These are phyloP conservation scores for Saccharomyces hybrid DNA, from an alignment of 1,139 yeast genomes.

Conservation along the genomic window DNA sequence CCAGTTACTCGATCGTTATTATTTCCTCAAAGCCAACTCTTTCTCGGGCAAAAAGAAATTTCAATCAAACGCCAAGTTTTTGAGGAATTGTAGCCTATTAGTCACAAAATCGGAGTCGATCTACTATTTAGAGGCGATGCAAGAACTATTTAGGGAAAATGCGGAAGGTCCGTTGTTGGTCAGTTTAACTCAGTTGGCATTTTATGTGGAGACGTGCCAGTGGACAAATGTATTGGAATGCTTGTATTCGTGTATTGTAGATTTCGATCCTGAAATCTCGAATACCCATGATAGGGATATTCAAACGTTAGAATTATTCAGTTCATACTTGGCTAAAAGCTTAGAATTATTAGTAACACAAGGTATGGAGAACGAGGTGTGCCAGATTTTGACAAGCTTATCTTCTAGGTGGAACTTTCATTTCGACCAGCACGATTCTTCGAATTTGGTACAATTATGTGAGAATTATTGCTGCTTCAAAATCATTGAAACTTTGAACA, in stretches of 20 bases:
- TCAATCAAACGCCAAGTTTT: conserved; percentile 8
- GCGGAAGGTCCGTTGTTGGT: not conserved
- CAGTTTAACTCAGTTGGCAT: not conserved
- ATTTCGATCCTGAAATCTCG: not conserved
- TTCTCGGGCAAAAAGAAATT: conserved; percentile 1
- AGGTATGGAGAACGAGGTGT: conserved; percentile 10
- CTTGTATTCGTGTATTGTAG: not conserved
- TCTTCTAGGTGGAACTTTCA: conserved; percentile 7
- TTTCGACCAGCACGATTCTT: conserved; percentile 11
- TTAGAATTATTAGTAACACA: conserved; percentile 7
- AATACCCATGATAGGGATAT: not conserved
- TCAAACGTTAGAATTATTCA: conserved; percentile 8
- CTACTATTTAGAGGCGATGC: not conserved
- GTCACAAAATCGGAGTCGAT: conserved; percentile 14
- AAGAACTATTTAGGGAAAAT: not conserved
- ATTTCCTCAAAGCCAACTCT: not conserved
- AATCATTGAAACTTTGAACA: conserved; percentile 5
- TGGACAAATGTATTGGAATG: not conserved
- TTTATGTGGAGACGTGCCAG: not conserved
- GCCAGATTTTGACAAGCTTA: conserved; percentile 6
- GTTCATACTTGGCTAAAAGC: conserved; percentile 11
- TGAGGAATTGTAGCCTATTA: conserved; percentile 13
- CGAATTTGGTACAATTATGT: conserved; percentile 8
- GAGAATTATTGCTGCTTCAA: conserved; percentile 12
- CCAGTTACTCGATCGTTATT: conserved; percentile 12